phyloP scores from a whole-genome alignment of 176 grass and related monocot species.

The Triticum monococcum region DNA sequence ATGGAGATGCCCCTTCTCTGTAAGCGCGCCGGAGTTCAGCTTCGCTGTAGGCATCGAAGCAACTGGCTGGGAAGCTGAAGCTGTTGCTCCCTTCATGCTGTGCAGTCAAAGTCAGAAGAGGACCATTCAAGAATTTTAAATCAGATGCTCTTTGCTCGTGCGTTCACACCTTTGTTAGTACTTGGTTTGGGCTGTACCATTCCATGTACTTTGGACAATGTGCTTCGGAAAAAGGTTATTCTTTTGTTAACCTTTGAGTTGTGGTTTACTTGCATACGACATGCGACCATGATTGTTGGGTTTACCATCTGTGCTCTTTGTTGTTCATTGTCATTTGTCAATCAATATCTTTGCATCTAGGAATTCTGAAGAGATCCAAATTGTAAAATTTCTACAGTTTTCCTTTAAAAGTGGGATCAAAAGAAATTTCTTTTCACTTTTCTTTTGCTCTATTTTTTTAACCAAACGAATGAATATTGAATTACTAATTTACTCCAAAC shows the following conservation, averaged over 20 bases:
- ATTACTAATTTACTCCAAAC: too few relatives aligned
- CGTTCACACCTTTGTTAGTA: background rate
- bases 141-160: constrained; percentile 24
- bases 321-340: background rate
- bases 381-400: background rate
- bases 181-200: constrained; percentile 19
- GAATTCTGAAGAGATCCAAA: background rate
- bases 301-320: background rate
- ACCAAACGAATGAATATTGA: too few relatives aligned
- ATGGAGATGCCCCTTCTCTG: background rate
- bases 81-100: background rate
- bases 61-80: background rate
- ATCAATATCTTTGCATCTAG: background rate
- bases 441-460: background rate
- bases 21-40: constrained; percentile 9
- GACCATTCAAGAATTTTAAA: constrained; percentile 25
- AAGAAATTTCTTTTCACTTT: background rate
- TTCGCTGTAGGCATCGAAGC: background rate
- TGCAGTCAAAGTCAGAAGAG: constrained; percentile 2
- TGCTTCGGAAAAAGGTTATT: constrained; percentile 1
- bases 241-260: background rate
- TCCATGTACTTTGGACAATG: constrained; percentile 22
- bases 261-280: background rate
- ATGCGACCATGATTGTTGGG: background rate
- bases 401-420: background rate